Evolutionary conservation across 352 stramenopile species (phyloP).

Genomic region (Globisporangium echinulatum): DNA sequence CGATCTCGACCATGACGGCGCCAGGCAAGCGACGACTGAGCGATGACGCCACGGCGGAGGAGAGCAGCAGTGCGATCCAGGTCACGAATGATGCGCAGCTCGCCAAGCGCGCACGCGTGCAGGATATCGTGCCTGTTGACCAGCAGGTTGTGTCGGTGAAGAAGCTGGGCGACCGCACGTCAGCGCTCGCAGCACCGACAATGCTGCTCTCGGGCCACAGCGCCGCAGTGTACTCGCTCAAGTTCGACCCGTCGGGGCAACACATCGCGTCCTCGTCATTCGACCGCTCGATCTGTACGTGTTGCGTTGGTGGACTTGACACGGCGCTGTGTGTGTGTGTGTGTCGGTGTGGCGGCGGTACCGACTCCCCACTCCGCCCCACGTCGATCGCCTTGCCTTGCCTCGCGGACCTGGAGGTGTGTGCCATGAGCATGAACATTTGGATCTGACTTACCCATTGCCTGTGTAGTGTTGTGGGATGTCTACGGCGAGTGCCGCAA

Average conservation of each 20-base stretch:
- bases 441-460: neutral
- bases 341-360: too few species aligned
- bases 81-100: constrained; percentile 23
- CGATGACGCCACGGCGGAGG: constrained; percentile 6
- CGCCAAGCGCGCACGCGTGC: constrained; percentile 58
- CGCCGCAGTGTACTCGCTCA: constrained; percentile 71
- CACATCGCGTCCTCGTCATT: constrained; percentile 69
- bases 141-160: constrained; percentile 46
- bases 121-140: constrained; percentile 71
- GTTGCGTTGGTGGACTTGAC: too few species aligned
- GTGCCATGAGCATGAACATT: neutral
- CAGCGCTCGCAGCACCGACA: constrained; percentile 53
- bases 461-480: constrained; percentile 82
- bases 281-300: constrained; percentile 53
- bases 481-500: constrained; percentile 89
- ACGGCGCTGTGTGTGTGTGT: too few species aligned
- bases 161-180: constrained; percentile 53
- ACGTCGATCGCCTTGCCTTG: too few species aligned
- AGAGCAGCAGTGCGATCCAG: constrained; percentile 19
- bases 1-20: neutral
- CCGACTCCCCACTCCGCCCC: too few species aligned
- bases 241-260: constrained; percentile 71
- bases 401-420: too few species aligned
- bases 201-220: constrained; percentile 78
- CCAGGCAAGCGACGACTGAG: constrained; percentile 18